Conservation (phyloP, 208 protist species). For the Phytomonas sp. region DNA sequence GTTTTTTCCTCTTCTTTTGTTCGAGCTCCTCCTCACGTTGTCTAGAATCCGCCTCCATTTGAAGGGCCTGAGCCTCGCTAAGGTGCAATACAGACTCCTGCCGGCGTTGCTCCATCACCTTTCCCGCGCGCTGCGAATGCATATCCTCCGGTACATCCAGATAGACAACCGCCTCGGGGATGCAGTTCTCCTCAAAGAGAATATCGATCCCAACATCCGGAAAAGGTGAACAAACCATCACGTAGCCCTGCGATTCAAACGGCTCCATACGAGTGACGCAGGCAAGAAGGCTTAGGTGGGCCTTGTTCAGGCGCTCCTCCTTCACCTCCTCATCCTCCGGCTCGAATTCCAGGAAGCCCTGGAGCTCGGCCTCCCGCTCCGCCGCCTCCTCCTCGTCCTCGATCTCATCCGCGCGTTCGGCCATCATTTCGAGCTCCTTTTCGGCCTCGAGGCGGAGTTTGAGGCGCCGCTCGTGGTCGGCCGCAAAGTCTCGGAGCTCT, state of each 20-base stretch:
- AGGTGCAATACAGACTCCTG: slow-evolving; percentile 1
- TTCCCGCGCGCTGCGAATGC: slow-evolving; percentile 24
- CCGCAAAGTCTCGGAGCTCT: slow-evolving; percentile 40
- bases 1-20: slow-evolving; percentile 31
- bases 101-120: slow-evolving; percentile 10
- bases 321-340: slow-evolving; percentile 79
- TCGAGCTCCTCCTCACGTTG: slow-evolving; percentile 19
- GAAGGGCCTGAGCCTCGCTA: slow-evolving; percentile 12
- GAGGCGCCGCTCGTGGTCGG: slow-evolving; percentile 1
- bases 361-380: slow-evolving; percentile 60
- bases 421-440: slow-evolving; percentile 24
- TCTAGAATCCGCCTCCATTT: slow-evolving; percentile 3
- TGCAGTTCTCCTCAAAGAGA: slow-evolving; percentile 48
- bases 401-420: slow-evolving; percentile 35
- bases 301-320: slow-evolving; percentile 64
- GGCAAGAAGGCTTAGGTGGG: slow-evolving; percentile 74
- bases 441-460: slow-evolving; percentile 28
- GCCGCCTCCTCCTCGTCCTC: slow-evolving; percentile 53
- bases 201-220: slow-evolving; percentile 70
- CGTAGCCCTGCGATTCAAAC: slow-evolving; percentile 82
- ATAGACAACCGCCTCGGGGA: slow-evolving; percentile 70
- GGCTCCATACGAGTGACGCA: slow-evolving; percentile 79
- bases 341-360: slow-evolving; percentile 71
- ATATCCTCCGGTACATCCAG: slow-evolving; percentile 48
- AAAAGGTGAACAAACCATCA: slow-evolving; percentile 76